Conservation (phyloP, 1,139 yeast genomes). For the Blastobotrys indianensis region DNA sequence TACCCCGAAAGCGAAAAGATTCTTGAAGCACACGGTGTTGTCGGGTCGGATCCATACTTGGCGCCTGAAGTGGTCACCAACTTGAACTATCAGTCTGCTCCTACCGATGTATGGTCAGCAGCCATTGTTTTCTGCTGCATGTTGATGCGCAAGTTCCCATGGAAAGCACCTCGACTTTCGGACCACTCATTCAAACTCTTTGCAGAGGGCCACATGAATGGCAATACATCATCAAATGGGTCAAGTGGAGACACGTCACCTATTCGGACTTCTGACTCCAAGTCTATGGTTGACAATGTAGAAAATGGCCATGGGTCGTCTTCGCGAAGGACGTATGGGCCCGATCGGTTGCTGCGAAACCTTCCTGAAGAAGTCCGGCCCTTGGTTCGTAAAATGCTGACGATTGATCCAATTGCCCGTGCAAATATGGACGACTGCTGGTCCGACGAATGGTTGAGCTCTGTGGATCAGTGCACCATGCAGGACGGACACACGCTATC, state of each 20-base stretch:
- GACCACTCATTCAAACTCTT: conserved; percentile 72
- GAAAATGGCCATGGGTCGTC: no score
- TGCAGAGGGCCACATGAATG: conserved; percentile 4
- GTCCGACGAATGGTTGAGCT: conserved; percentile 66
- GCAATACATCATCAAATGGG: not conserved
- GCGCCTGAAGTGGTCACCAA: conserved; percentile 90
- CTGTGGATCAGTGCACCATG: conserved; percentile 48
- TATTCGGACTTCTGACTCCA: not conserved
- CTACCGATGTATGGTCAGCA: conserved; percentile 92
- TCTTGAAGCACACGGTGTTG: conserved; percentile 83
- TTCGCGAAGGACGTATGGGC: conserved; percentile 24
- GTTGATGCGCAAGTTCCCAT: conserved; percentile 90
- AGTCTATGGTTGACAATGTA: conserved; percentile 11
- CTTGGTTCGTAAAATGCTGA: conserved; percentile 31
- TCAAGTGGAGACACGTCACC: conserved; percentile 8
- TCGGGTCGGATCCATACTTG: conserved; percentile 89
- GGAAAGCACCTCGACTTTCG: conserved; percentile 89
- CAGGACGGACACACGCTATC: conserved; percentile 34
- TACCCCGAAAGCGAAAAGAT: conserved; percentile 81
- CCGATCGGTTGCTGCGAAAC: conserved; percentile 29
- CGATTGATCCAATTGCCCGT: conserved; percentile 41
- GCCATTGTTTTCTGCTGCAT: conserved; percentile 93
- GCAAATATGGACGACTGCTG: conserved; percentile 80
- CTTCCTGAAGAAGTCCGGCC: conserved; percentile 33
- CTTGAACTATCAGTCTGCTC: conserved; percentile 82